Evolutionary conservation across 768 basidiomycete genomes (phyloP), one percentile per base, ranked within the genome.

Genomic region (Mycena chlorophos): DNA sequence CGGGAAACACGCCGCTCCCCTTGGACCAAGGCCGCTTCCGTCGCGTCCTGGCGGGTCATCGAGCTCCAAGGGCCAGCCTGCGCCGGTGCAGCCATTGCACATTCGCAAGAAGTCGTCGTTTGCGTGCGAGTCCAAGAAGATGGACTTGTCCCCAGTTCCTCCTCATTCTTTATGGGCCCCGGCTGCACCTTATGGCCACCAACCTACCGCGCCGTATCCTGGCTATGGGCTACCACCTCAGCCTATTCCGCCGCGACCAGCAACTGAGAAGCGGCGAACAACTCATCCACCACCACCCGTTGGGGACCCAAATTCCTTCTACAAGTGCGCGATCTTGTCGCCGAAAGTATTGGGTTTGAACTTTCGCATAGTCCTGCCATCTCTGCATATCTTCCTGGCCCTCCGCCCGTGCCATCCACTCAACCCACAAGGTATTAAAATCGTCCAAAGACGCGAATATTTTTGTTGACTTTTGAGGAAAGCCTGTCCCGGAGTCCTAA

Each of bases 311-410:
- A 58, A 55, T 37, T 34, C 56, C 1, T 62, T 62, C 30, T 62
- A 62, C 47, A 62, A 58, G 58, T 60, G 37, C 46, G 57, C 31
- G 3, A 4, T 3, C 34, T 5, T 5, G 1, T 25, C 19, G 17
- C 31, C 1, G 25, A 37, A 16, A 26, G 5, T 39, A 1, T 49
- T 19, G 17, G 28, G 4, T 30, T 8, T 30, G 45, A 23, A 31
- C 26, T 3, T 13, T 22, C 47, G 22, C 51, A 28, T 60, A 84
- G 84, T 62, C 76, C 81, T 49, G 76, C 83, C 30, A 80, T 86
- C 20, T 81, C 83, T 50, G 73, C 81, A 2, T 75, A 82, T 47
- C 52, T 82, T 22, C 60, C 68, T 10, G 12, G 12, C 10, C n/a
- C n/a, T n/a, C n/a, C n/a, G n/a, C n/a, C n/a, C n/a, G n/a, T n/a